Evolutionary conservation across 2,329 filamentous ascomycete species (phyloP).

Genomic region (Fusarium abutilonis): DNA sequence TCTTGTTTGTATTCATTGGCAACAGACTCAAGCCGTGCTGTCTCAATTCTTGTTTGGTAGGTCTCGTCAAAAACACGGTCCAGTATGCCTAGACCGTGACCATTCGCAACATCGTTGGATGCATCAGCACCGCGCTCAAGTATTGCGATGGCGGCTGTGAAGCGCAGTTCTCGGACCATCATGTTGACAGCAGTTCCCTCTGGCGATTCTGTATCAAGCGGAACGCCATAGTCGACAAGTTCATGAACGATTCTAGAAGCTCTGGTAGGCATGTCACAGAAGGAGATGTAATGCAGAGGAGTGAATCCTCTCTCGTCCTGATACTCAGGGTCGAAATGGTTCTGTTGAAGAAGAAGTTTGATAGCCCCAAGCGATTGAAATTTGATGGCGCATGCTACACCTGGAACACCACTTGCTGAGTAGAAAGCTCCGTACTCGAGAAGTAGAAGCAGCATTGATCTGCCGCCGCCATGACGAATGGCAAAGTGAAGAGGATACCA

Average conservation of each 20-base stretch:
- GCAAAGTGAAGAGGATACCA: conserved; percentile 21
- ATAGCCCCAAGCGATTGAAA: neutral
- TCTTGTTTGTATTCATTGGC: neutral
- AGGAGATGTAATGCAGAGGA: neutral
- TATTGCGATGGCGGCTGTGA: conserved; percentile 3
- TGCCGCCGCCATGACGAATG: neutral
- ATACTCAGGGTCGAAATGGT: neutral
- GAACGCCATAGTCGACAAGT: conserved; percentile 5
- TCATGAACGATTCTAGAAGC: neutral
- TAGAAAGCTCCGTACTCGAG: conserved; percentile 3
- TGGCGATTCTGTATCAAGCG: neutral
- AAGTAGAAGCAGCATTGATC: neutral
- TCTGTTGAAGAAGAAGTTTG: neutral
- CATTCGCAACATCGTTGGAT: neutral
- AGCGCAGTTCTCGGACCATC: neutral
- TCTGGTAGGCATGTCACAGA: neutral
- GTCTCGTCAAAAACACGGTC: neutral
- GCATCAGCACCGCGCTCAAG: conserved; percentile 8
- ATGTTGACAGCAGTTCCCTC: neutral
- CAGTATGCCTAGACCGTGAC: neutral
- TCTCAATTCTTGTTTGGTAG: neutral
- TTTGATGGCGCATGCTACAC: neutral
- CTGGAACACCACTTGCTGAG: neutral
- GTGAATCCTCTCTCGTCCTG: neutral
- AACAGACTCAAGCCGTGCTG: neutral